phyloP scores from a whole-genome alignment of 1,284 basidiomycete species.

The Papiliotrema flavescens region DNA sequence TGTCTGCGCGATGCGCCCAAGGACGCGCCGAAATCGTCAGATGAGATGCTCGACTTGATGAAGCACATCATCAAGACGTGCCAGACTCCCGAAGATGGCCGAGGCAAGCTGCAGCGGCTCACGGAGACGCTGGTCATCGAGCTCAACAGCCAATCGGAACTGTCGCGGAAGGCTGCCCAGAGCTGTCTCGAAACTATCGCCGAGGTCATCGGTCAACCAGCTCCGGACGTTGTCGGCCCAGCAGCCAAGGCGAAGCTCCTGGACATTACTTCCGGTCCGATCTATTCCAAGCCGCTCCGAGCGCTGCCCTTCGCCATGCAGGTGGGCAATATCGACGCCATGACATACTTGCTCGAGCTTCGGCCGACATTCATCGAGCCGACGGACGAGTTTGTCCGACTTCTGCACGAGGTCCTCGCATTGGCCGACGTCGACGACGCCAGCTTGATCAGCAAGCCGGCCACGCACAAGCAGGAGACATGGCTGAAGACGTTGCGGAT shows the following conservation, averaged over 20 bases:
- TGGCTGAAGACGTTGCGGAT: slow-evolving; percentile 92
- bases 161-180: slow-evolving; percentile 82
- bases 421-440: slow-evolving; percentile 93
- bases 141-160: slow-evolving; percentile 78
- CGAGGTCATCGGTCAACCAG: slow-evolving; percentile 66
- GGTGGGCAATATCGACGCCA: slow-evolving; percentile 96
- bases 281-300: slow-evolving; percentile 95
- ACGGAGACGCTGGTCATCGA: slow-evolving; percentile 86
- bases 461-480: slow-evolving; percentile 72
- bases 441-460: slow-evolving; percentile 69
- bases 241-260: slow-evolving; percentile 86
- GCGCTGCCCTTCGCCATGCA: slow-evolving; percentile 94
- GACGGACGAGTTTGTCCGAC: slow-evolving; percentile 86
- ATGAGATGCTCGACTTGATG: slow-evolving; percentile 75
- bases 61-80: slow-evolving; percentile 71
- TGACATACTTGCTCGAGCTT: slow-evolving; percentile 84
- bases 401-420: slow-evolving; percentile 90
- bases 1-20: slow-evolving; percentile 93
- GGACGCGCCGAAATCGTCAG: slow-evolving; percentile 79
- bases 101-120: slow-evolving; percentile 55
- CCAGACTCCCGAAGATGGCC: slow-evolving; percentile 51
- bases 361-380: slow-evolving; percentile 82
- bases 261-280: slow-evolving; percentile 56
- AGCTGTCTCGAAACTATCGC: slow-evolving; percentile 77
- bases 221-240: slow-evolving; percentile 68